Conservation (phyloP, 202 grass and related monocot species). For the Tripidium arundinaceum region DNA sequence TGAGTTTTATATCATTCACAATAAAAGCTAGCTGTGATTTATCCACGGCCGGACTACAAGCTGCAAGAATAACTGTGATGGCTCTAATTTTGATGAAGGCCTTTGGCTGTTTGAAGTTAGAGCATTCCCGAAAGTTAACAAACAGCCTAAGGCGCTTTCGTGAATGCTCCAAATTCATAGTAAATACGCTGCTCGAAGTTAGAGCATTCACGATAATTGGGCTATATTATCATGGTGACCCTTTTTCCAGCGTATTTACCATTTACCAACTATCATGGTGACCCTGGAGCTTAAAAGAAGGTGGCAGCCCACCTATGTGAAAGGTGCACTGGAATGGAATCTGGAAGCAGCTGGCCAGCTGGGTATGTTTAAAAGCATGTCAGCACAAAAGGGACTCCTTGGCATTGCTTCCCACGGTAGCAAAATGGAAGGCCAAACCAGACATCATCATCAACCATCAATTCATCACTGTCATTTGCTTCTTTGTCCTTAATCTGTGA, state of each 20-base stretch:
- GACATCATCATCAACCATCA: neutral
- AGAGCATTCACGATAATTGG: no score
- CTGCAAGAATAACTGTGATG: no score
- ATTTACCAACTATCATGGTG: neutral
- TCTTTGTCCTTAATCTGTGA: neutral
- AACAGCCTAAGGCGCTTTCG: no score
- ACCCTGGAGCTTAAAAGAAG: constrained; percentile 32
- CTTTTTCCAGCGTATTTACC: neutral
- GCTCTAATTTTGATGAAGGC: no score
- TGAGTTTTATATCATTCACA: no score
- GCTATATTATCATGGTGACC: no score
- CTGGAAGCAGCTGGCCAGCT: neutral
- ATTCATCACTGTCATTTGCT: neutral
- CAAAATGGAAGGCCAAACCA: constrained; percentile 27
- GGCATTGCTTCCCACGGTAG: constrained; percentile 27
- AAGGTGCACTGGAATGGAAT: neutral
- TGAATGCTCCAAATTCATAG: no score
- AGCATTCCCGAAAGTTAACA: no score
- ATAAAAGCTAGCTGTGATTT: no score
- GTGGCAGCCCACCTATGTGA: constrained; percentile 33
- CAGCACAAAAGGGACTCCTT: neutral
- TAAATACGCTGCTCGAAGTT: no score
- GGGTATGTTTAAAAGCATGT: constrained; percentile 15
- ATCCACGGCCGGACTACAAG: no score
- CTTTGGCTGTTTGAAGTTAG: no score